These are phyloP conservation scores for Ceratobasidium sp. DNA, from an alignment of 1,284 basidiomycete species.

Conservation along the genomic window DNA sequence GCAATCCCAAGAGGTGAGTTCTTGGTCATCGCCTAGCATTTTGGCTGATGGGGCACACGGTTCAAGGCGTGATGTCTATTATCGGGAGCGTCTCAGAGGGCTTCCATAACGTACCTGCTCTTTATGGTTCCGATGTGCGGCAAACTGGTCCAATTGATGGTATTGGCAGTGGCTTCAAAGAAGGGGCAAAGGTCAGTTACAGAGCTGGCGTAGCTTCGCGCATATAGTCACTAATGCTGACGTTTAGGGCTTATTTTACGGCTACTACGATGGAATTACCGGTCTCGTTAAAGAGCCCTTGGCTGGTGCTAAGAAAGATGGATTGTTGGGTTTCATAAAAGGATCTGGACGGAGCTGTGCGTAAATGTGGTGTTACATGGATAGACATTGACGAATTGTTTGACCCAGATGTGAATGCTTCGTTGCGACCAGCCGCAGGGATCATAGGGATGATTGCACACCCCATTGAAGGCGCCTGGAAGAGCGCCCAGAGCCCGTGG, in stretches of 20 bases:
- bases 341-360: constrained; percentile 63
- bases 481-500: constrained; percentile 55
- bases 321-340: constrained; percentile 62
- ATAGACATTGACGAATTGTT: neutral
- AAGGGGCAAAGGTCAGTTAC: constrained; percentile 59
- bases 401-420: constrained; percentile 59
- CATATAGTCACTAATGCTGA: constrained; percentile 18
- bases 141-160: constrained; percentile 58
- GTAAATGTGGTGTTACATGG: constrained; percentile 48
- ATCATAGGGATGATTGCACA: constrained; percentile 59
- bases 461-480: constrained; percentile 60
- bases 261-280: constrained; percentile 66
- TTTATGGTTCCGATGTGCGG: constrained; percentile 61
- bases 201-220: neutral
- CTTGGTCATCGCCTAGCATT: constrained; percentile 21
- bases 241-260: constrained; percentile 55
- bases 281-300: constrained; percentile 65
- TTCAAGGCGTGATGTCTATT: constrained; percentile 61
- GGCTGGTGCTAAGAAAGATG: constrained; percentile 62
- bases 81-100: constrained; percentile 61
- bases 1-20: constrained; percentile 58
- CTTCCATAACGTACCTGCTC: constrained; percentile 60
- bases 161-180: constrained; percentile 60
- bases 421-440: constrained; percentile 61
- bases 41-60: neutral